Evolutionary conservation across 2,329 filamentous ascomycete species (phyloP).

Genomic region (Neofusicoccum ribis): DNA sequence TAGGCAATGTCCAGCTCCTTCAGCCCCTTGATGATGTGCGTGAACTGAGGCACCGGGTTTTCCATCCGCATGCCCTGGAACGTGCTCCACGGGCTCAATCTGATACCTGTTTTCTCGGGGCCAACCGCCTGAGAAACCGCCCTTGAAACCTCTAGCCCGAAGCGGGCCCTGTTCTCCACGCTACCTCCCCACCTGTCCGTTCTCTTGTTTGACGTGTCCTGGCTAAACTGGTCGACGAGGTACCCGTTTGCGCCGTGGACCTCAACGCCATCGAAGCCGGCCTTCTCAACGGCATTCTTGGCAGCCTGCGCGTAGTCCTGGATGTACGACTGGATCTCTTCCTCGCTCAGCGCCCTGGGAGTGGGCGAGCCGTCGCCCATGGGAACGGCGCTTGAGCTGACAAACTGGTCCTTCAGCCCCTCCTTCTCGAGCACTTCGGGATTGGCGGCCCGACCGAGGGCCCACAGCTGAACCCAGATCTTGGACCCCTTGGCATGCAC

Average conservation of each 20-base stretch:
- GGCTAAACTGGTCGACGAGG: conserved; percentile 66
- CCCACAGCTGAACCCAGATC: conserved; percentile 65
- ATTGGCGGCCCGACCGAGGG: conserved; percentile 57
- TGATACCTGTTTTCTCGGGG: conserved; percentile 55
- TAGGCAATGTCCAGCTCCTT: conserved; percentile 59
- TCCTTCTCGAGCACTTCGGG: conserved; percentile 37
- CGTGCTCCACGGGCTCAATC: conserved; percentile 60
- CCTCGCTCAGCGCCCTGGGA: conserved; percentile 40
- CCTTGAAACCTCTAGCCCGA: conserved; percentile 55
- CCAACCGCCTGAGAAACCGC: conserved; percentile 55
- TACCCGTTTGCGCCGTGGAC: conserved; percentile 64
- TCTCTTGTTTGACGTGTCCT: conserved; percentile 57
- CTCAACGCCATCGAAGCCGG: conserved; percentile 64
- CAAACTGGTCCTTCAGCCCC: conserved; percentile 23
- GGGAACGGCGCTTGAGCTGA: conserved; percentile 34
- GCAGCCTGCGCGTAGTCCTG: conserved; percentile 45
- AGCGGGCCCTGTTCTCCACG: conserved; percentile 53
- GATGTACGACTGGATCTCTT: conserved; percentile 42
- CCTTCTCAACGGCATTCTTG: conserved; percentile 45
- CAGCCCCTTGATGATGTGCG: conserved; percentile 55
- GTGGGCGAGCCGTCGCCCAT: conserved; percentile 33
- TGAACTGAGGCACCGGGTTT: conserved; percentile 65
- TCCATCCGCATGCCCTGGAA: conserved; percentile 66
- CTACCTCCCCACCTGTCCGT: conserved; percentile 51
- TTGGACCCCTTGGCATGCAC: conserved; percentile 64